Evolutionary conservation across 257 asterid genomes (phyloP), one percentile per base, ranked within the genome.

Genomic region (Agastache rugosa): DNA sequence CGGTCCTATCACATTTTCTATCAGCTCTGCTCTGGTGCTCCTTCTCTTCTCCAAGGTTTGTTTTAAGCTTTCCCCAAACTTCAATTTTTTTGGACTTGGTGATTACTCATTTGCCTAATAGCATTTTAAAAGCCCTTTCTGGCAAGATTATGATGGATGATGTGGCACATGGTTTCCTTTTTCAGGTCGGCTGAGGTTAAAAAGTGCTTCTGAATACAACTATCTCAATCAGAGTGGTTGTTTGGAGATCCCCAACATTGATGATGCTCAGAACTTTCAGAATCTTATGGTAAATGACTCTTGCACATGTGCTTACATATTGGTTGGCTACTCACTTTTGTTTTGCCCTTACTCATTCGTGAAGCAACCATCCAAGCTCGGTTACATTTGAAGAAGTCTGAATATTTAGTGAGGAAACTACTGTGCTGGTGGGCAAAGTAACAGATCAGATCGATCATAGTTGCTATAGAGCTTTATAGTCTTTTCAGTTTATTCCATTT

Each of bases 11-110:
- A 95, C 85, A 81, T 95, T 79, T 91, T 95, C 83, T 95, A 92
- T 81, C 98, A 95, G 86, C 97, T 95, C 41, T 95, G 99, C 77
- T 87, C 93, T 17, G 99, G 98, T 74, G 98, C 92, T 75, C 83
- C 99, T 75, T 73, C 96, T 78, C 82, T 54, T 81, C 92, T 95
- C 77, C 86, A 87, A 90, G 98, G 99, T 95, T 72, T 63, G 81
- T 58, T 75, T 75, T 69, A 62, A 68, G 71, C 56, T 54, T 73
- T 75, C 14, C 78, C 51, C 71, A 29, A 11, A 35, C 45, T 59
- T 20, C 23, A 72, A 31, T 69, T 69, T 27, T 50, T 59, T 72
- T 11, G 42, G 51, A 37, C 16, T 59, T 54, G 45, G 31, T 15
- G 27, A 54, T 50, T 72, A 65, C 39, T 39, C 44, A 39, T 5